These are phyloP conservation scores for Neurospora sp. DNA, from an alignment of 495 filamentous ascomycete genomes.

Conservation along the genomic window DNA sequence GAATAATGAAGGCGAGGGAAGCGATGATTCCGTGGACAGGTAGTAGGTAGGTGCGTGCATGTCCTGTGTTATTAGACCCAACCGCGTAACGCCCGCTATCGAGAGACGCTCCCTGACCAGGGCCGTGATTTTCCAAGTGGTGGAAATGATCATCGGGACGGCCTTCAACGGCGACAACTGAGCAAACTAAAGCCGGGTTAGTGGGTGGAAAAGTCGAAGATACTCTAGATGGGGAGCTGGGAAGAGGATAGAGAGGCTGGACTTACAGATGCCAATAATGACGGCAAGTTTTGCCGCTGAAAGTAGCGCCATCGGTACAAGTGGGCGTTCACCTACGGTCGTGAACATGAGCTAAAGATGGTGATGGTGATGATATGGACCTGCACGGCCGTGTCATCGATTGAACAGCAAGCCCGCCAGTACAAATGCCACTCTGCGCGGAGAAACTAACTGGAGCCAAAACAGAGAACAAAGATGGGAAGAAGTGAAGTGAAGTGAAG, in stretches of 20 bases:
- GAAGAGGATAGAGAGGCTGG: background rate
- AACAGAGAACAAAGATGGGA: background rate
- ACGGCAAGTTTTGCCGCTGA: background rate
- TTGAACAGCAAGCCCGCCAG: background rate
- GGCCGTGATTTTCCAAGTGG: background rate
- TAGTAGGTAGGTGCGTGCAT: conserved; percentile 8
- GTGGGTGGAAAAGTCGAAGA: background rate
- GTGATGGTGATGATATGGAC: background rate
- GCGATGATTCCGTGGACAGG: conserved; percentile 32
- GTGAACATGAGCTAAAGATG: background rate
- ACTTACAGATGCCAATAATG: background rate
- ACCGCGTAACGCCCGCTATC: too few relatives aligned
- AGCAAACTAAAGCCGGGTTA: background rate
- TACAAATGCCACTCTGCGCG: background rate
- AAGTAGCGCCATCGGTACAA: background rate
- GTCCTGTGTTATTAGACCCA: too few relatives aligned
- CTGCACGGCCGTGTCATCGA: background rate
- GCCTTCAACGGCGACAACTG: background rate
- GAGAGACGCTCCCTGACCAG: too few relatives aligned
- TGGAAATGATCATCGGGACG: background rate
- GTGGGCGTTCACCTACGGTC: background rate
- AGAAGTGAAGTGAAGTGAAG: background rate
- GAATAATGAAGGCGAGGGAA: conserved; percentile 33
- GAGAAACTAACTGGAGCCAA: background rate
- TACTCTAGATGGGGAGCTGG: too few relatives aligned